Percentiles rank a stretch among this genome's conserved stretches.
Conservation (phyloP, 108 stramenopile genomes). For the Nitzschia sp. region DNA sequence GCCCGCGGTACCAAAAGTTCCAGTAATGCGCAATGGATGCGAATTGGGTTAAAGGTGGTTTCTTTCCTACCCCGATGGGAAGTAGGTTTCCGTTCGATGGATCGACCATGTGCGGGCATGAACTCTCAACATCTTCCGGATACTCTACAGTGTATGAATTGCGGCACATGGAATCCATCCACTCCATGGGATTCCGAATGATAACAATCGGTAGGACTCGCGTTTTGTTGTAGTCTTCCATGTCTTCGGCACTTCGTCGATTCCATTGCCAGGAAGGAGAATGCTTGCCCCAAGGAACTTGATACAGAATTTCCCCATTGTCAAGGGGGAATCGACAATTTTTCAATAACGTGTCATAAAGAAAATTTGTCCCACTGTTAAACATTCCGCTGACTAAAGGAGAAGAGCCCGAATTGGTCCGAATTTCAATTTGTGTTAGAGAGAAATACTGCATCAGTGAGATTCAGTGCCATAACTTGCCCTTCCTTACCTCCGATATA, state of each 20-base stretch:
- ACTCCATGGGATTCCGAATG: constrained; percentile 8
- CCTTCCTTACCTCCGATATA: constrained; percentile 5
- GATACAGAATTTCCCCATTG: neutral
- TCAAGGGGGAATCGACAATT: constrained; percentile 3
- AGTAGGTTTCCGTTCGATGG: neutral
- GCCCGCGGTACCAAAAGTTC: constrained; percentile 62
- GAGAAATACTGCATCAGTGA: neutral
- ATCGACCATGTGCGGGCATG: constrained; percentile 15
- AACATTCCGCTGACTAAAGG: constrained; percentile 14
- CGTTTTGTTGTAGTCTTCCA: constrained; percentile 11
- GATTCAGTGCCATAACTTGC: neutral
- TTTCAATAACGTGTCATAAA: neutral
- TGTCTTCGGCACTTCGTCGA: neutral
- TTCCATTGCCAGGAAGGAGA: neutral
- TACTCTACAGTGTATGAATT: constrained; percentile 11
- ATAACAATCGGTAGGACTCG: constrained; percentile 10
- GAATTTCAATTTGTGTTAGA: too few relatives aligned
- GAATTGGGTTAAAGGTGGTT: constrained; percentile 2
- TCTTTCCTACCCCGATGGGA: neutral
- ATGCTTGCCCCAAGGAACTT: constrained; percentile 21
- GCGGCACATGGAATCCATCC: constrained; percentile 14
- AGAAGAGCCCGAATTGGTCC: neutral
- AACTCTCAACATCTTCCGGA: constrained; percentile 12
- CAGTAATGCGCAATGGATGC: constrained; percentile 57
- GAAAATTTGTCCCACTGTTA: constrained; percentile 19